Conservation (phyloP, 2,329 filamentous ascomycete genomes). For the Pestalotiopsis sp. region DNA sequence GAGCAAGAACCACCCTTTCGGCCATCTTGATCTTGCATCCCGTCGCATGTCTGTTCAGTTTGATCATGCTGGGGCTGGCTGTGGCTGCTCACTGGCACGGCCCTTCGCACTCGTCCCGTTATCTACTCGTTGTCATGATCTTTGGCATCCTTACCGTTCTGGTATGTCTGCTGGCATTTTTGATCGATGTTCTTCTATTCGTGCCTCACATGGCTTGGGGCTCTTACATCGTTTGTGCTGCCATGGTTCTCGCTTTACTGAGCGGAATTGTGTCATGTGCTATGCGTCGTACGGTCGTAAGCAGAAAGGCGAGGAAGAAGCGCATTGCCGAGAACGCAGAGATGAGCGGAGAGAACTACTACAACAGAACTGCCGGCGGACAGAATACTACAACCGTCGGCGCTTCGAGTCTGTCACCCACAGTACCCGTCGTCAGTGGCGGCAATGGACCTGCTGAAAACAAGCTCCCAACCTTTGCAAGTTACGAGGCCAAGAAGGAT, state of each 20-base stretch:
- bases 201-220: constrained; percentile 94
- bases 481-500: constrained; percentile 65
- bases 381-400: constrained; percentile 46
- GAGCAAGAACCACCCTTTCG: constrained; percentile 69
- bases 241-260: constrained; percentile 81
- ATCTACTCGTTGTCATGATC: constrained; percentile 82
- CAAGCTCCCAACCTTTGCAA: constrained; percentile 58
- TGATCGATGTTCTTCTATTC: constrained; percentile 93
- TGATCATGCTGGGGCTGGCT: constrained; percentile 82
- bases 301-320: constrained; percentile 89
- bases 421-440: constrained; percentile 59
- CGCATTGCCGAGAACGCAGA: constrained; percentile 92
- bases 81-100: constrained; percentile 82
- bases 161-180: constrained; percentile 81
- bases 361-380: constrained; percentile 66
- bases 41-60: constrained; percentile 81
- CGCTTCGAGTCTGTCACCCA: constrained; percentile 52
- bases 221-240: constrained; percentile 88
- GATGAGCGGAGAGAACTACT: constrained; percentile 95
- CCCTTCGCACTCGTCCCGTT: constrained; percentile 87
- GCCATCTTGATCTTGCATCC: constrained; percentile 91
- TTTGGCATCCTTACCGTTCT: constrained; percentile 84
- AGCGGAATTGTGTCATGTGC: constrained; percentile 88
- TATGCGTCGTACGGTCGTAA: constrained; percentile 90
- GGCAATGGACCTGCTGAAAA: constrained; percentile 52